These are phyloP conservation scores for Fragaria vesca DNA, from an alignment of 306 rosid species.

Conservation along the genomic window DNA sequence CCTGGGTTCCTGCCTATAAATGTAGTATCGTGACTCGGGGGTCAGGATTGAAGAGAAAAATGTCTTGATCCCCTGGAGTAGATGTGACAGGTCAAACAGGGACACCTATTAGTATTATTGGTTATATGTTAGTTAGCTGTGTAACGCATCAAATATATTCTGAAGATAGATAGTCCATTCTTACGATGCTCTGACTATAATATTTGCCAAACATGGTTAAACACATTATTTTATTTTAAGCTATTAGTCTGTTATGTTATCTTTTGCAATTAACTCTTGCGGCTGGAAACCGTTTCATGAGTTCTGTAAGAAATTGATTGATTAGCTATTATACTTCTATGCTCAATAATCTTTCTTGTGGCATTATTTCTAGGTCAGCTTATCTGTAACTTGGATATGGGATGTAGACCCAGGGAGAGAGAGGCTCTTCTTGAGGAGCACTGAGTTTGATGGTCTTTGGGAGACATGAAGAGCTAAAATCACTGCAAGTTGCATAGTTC, in stretches of 20 bases:
- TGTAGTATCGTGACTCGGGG: background rate
- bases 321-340: background rate
- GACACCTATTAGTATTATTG: background rate
- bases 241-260: background rate
- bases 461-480: background rate
- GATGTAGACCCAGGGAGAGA: background rate
- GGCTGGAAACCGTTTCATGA: background rate
- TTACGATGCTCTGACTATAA: background rate
- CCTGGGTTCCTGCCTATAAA: background rate
- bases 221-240: background rate
- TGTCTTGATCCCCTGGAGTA: background rate
- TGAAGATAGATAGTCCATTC: background rate
- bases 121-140: background rate
- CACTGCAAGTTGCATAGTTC: background rate
- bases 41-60: background rate
- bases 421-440: background rate
- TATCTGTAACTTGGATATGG: conserved; percentile 9
- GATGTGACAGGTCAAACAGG: background rate
- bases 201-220: background rate
- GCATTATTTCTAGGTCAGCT: background rate
- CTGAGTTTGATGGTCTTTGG: background rate
- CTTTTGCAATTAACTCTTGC: background rate
- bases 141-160: background rate
- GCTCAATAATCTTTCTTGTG: background rate
- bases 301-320: background rate